Conservation (phyloP, 768 basidiomycete species). For the Amanita thiersii region DNA sequence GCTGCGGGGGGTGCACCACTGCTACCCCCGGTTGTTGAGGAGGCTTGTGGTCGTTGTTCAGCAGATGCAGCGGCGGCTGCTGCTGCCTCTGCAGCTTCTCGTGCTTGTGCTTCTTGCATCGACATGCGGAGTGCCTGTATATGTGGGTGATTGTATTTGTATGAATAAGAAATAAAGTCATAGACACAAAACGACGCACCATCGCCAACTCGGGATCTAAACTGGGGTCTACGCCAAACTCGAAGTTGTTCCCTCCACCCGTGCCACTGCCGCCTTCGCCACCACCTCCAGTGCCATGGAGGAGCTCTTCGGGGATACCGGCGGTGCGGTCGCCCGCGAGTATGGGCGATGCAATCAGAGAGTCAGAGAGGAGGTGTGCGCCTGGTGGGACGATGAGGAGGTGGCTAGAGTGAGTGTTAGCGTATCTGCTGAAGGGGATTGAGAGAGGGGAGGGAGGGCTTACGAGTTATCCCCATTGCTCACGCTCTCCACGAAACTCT, state of each 20-base stretch:
- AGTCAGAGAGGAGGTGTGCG: slow-evolving; percentile 74
- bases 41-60: slow-evolving; percentile 33
- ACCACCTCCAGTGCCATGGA: slow-evolving; percentile 30
- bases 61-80: slow-evolving; percentile 24
- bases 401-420: slow-evolving; percentile 44
- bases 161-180: no score
- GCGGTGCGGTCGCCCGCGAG: slow-evolving; percentile 67
- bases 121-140: slow-evolving; percentile 93
- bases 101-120: slow-evolving; percentile 88
- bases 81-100: slow-evolving; percentile 49
- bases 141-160: no score
- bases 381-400: slow-evolving; percentile 74
- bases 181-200: not conserved
- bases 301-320: slow-evolving; percentile 60
- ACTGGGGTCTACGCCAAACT: slow-evolving; percentile 91
- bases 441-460: slow-evolving; percentile 19
- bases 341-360: slow-evolving; percentile 72
- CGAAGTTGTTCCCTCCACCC: slow-evolving; percentile 46
- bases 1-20: slow-evolving; percentile 17
- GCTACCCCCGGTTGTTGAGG: slow-evolving; percentile 26
- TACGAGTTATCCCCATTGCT: slow-evolving; percentile 83
- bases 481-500: slow-evolving; percentile 76
- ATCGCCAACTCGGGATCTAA: not conserved
- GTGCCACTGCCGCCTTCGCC: slow-evolving; percentile 35
- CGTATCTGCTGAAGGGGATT: not conserved